Evolutionary conservation across 148 eudicot species (phyloP).

Genomic region (Arctostaphylos glauca): DNA sequence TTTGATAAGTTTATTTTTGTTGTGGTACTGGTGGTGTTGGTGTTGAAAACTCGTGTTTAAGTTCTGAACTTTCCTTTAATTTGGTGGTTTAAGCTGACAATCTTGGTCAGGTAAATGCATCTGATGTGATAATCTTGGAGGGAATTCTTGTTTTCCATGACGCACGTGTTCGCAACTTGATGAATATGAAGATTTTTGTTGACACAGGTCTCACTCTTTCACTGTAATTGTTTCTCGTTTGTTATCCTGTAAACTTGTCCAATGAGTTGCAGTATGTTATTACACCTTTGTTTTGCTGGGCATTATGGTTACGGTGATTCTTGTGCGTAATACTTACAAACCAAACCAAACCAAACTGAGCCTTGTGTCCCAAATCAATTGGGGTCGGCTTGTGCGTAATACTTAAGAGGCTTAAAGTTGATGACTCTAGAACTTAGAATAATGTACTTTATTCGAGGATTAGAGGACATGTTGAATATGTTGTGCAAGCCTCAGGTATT

Average conservation of each 20-base stretch:
- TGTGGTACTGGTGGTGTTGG: not conserved
- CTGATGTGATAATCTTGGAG: slow-evolving; percentile 50
- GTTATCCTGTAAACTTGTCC: not conserved
- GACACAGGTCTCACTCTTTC: slow-evolving; percentile 60
- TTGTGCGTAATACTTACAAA: too few relatives aligned
- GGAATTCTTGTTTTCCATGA: slow-evolving; percentile 85
- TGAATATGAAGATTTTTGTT: slow-evolving; percentile 96
- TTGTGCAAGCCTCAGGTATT: not conserved
- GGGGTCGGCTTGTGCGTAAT: too few relatives aligned
- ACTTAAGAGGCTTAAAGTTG: not conserved
- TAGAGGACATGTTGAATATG: slow-evolving; percentile 3
- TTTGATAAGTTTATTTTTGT: not conserved
- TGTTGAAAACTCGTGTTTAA: not conserved
- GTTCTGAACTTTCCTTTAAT: not conserved
- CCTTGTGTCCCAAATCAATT: too few relatives aligned
- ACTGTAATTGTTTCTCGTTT: not conserved
- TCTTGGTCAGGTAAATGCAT: slow-evolving; percentile 73
- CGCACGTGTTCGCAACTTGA: slow-evolving; percentile 75
- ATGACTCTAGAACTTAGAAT: not conserved
- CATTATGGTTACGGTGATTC: not conserved
- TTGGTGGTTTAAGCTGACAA: not conserved
- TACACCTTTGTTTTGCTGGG: not conserved
- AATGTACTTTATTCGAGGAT: not conserved
- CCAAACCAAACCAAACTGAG: too few relatives aligned
- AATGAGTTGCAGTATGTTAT: not conserved